These are phyloP conservation scores for Hypseocharis bilobata DNA, from an alignment of 441 rosid genomes.

Conservation along the genomic window DNA sequence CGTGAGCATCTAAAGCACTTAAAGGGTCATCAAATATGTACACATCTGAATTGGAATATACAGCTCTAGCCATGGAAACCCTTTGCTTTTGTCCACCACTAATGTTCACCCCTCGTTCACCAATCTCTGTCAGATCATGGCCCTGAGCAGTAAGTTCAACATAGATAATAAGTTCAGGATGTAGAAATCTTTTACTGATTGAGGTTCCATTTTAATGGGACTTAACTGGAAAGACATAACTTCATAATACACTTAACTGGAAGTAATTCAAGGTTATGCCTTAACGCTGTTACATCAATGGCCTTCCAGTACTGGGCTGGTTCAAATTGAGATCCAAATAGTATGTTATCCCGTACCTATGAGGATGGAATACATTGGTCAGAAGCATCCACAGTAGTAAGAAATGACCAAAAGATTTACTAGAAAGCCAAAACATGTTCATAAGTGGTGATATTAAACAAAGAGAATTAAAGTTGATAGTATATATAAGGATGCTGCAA, in stretches of 20 bases:
- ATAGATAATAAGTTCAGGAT: constrained; percentile 16
- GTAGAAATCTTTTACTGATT: constrained; percentile 1
- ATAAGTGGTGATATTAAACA: constrained; percentile 8
- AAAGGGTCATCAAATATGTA: constrained; percentile 86
- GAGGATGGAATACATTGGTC: constrained; percentile 15
- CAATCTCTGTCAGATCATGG: constrained; percentile 89
- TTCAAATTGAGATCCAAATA: constrained; percentile 71
- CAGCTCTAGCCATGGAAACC: constrained; percentile 94
- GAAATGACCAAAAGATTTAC: constrained; percentile 1
- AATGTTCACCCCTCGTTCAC: constrained; percentile 90
- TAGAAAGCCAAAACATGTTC: background rate
- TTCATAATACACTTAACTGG: constrained; percentile 51
- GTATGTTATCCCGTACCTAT: constrained; percentile 81
- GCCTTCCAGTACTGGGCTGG: constrained; percentile 61
- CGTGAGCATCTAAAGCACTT: constrained; percentile 93
- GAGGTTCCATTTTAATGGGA: constrained; percentile 11
- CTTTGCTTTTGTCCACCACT: constrained; percentile 98
- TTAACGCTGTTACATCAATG: constrained; percentile 71
- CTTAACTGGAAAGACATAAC: constrained; percentile 4
- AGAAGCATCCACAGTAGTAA: background rate
- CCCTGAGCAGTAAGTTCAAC: constrained; percentile 43
- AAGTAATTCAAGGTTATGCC: constrained; percentile 75
- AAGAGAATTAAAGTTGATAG: constrained; percentile 10
- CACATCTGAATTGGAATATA: constrained; percentile 76
- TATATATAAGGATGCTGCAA: constrained; percentile 23